Evolutionary conservation across 108 stramenopile genomes (phyloP).

Genomic region (Nitzschia sp.): DNA sequence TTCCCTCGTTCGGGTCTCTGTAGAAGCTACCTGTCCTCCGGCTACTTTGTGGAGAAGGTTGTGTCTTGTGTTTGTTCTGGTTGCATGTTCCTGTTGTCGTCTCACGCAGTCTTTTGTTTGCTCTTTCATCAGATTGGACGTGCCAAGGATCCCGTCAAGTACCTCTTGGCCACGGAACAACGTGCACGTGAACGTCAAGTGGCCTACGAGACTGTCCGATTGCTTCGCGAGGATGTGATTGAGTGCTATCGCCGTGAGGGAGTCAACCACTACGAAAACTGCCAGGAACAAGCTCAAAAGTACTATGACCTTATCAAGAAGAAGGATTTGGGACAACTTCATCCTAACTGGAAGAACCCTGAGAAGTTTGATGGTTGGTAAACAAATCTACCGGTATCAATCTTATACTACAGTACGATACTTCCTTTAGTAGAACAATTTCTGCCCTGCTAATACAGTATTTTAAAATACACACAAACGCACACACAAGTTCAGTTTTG

Average conservation of each 20-base stretch:
- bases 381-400: slow-evolving; percentile 1
- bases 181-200: slow-evolving; percentile 88
- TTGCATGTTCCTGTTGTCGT: no score
- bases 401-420: no score
- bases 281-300: slow-evolving; percentile 62
- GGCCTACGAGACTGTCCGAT: slow-evolving; percentile 79
- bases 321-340: slow-evolving; percentile 79
- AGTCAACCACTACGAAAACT: slow-evolving; percentile 88
- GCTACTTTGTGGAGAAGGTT: not conserved
- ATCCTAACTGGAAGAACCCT: slow-evolving; percentile 71
- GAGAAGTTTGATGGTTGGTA: slow-evolving; percentile 67
- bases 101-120: slow-evolving; percentile 1
- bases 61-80: not conserved
- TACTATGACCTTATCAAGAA: slow-evolving; percentile 69
- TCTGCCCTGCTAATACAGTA: no score
- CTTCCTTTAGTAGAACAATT: no score
- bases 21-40: no score
- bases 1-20: not conserved
- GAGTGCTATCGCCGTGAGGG: slow-evolving; percentile 85
- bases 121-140: slow-evolving; percentile 45
- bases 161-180: slow-evolving; percentile 79
- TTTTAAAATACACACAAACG: not conserved
- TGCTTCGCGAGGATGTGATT: slow-evolving; percentile 81
- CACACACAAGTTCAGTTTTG: no score
- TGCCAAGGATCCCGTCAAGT: slow-evolving; percentile 80